These are phyloP conservation scores for Pythium rishiriense DNA, from an alignment of 352 stramenopile species.

Conservation along the genomic window DNA sequence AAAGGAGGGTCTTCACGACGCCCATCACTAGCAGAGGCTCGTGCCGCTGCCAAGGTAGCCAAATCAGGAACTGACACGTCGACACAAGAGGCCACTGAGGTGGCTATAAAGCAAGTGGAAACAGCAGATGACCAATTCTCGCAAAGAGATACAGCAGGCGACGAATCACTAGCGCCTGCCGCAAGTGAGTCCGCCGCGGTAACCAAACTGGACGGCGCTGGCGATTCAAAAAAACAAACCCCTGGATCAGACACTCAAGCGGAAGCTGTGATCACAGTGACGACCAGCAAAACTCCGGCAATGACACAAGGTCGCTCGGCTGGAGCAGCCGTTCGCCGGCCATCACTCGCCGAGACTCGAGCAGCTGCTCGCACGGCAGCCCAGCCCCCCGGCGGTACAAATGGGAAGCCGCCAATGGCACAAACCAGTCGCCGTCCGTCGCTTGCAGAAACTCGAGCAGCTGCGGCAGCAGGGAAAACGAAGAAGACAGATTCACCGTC, in stretches of 20 bases:
- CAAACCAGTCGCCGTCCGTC: conserved; percentile 1
- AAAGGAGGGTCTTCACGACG: not conserved
- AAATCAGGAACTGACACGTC: not conserved
- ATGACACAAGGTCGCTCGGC: not conserved
- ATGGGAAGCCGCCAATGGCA: not conserved
- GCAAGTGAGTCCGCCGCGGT: not conserved
- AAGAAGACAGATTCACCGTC: not conserved
- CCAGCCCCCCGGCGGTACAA: conserved; percentile 9
- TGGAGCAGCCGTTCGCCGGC: conserved; percentile 4
- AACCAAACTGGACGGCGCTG: not conserved
- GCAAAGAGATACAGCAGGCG: not conserved
- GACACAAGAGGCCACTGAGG: not conserved
- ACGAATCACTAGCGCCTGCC: not conserved
- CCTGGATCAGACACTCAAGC: not conserved
- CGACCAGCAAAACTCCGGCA: not conserved
- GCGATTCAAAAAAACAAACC: not conserved
- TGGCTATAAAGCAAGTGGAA: too few species aligned
- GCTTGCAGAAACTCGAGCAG: conserved; percentile 4
- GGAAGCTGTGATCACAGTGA: not conserved
- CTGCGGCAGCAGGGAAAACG: not conserved
- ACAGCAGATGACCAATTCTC: not conserved
- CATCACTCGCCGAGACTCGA: conserved; percentile 37
- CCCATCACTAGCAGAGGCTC: conserved; percentile 13
- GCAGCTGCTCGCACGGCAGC: conserved; percentile 25
- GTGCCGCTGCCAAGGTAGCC: conserved; percentile 9